These are phyloP conservation scores for Komagataella pseudopastoris DNA, from an alignment of 805 yeast genomes.

Conservation along the genomic window DNA sequence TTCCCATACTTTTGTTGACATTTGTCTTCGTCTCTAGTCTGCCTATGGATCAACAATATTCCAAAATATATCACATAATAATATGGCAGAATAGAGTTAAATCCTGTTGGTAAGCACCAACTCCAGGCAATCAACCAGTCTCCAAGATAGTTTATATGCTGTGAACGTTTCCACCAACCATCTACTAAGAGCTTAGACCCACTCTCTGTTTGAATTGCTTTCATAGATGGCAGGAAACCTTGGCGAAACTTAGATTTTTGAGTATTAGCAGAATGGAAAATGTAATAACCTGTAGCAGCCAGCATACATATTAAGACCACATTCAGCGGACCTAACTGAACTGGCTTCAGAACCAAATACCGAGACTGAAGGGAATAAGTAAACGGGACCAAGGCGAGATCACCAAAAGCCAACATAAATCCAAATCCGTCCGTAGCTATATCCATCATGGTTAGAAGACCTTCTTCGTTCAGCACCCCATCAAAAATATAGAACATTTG, in stretches of 20 bases:
- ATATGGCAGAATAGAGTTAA: conserved; percentile 70
- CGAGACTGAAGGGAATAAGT: conserved; percentile 80
- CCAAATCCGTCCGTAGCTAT: conserved; percentile 96
- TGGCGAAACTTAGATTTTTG: conserved; percentile 77
- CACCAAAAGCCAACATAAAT: conserved; percentile 92
- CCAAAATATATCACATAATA: conserved; percentile 81
- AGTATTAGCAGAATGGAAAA: conserved; percentile 74
- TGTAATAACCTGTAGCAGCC: conserved; percentile 55
- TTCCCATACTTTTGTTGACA: conserved; percentile 79
- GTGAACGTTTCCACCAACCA: conserved; percentile 94
- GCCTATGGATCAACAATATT: conserved; percentile 73
- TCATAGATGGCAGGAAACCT: conserved; percentile 58
- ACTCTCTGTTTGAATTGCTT: conserved; percentile 55
- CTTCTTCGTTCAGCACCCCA: conserved; percentile 86
- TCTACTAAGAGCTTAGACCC: conserved; percentile 74
- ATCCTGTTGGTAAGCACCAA: conserved; percentile 89
- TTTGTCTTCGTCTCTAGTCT: conserved; percentile 81
- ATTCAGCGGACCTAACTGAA: conserved; percentile 33
- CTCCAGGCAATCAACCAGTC: conserved; percentile 88
- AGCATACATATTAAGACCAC: conserved; percentile 27
- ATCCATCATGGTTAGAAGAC: conserved; percentile 88
- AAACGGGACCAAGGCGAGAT: conserved; percentile 85
- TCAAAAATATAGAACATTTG: conserved; percentile 82
- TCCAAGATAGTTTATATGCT: conserved; percentile 91
- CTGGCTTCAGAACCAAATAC: conserved; percentile 53